These are phyloP conservation scores for Nectriaceae sp. DNA, from an alignment of 2,329 filamentous ascomycete species.

Conservation along the genomic window DNA sequence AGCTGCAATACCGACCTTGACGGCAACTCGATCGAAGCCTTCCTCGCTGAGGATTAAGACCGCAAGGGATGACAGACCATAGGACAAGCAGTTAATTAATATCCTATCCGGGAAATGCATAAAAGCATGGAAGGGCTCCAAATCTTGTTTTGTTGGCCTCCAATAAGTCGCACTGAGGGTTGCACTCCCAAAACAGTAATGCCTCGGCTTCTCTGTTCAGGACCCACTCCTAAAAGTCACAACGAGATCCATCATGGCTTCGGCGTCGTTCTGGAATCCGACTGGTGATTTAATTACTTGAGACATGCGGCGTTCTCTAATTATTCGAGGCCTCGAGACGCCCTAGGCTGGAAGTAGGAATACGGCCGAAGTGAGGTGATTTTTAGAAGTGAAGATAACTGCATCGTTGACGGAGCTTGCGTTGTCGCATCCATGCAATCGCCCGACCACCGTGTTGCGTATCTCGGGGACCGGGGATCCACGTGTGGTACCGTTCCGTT, in stretches of 20 bases:
- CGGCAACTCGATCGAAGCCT: too few relatives aligned
- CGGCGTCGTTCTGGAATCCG: slow-evolving; percentile 3
- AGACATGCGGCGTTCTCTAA: not conserved
- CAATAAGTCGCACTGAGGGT: too few relatives aligned
- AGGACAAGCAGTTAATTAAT: too few relatives aligned
- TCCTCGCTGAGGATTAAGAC: too few relatives aligned
- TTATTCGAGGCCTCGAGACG: not conserved
- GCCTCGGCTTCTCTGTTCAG: slow-evolving; percentile 17
- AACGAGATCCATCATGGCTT: slow-evolving; percentile 1
- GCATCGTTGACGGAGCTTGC: not conserved
- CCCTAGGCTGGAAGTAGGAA: slow-evolving; percentile 6
- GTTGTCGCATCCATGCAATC: slow-evolving; percentile 1
- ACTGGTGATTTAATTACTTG: not conserved
- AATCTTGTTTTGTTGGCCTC: too few relatives aligned
- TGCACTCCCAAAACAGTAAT: slow-evolving; percentile 5
- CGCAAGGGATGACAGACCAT: too few relatives aligned
- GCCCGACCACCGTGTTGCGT: slow-evolving; percentile 1
- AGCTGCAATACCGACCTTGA: too few relatives aligned
- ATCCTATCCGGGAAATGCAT: too few relatives aligned
- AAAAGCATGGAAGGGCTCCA: too few relatives aligned
- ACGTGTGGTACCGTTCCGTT: slow-evolving; percentile 1
- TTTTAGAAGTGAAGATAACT: not conserved
- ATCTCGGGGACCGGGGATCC: slow-evolving; percentile 9
- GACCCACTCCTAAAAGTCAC: slow-evolving; percentile 14
- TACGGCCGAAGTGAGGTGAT: slow-evolving; percentile 5